These are phyloP conservation scores for Rutstroemia sydowiana DNA, from an alignment of 2,329 filamentous ascomycete genomes.

Conservation along the genomic window DNA sequence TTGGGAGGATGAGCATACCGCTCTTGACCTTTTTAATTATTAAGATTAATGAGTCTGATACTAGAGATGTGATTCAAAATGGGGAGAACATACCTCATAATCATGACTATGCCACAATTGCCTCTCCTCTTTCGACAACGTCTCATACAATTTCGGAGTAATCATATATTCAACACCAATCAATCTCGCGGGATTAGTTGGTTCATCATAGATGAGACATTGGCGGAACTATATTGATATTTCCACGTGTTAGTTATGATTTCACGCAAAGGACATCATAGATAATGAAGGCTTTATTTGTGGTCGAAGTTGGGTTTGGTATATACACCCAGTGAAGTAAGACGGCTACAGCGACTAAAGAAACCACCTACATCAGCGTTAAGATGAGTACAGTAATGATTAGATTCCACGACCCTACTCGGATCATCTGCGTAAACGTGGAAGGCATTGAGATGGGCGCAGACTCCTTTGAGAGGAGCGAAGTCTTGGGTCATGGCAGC, in stretches of 20 bases:
- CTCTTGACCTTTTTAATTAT: constrained; percentile 16
- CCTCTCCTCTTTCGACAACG: constrained; percentile 59
- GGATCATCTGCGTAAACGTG: constrained; percentile 60
- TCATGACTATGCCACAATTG: constrained; percentile 66
- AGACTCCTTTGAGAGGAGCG: constrained; percentile 64
- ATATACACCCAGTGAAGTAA: no score
- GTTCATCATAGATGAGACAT: constrained; percentile 76
- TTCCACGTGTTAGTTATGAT: background rate
- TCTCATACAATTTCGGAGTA: constrained; percentile 58
- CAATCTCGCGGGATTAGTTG: constrained; percentile 58
- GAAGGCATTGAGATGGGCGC: constrained; percentile 76
- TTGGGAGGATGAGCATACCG: constrained; percentile 71
- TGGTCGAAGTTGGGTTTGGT: no score
- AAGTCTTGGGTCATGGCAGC: constrained; percentile 58
- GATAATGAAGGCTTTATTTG: no score
- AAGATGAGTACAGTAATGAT: constrained; percentile 79
- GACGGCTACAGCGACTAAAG: constrained; percentile 57
- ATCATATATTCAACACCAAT: constrained; percentile 77
- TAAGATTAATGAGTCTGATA: background rate
- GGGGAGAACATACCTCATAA: constrained; percentile 57
- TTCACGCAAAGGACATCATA: no score
- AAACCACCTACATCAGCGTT: constrained; percentile 57
- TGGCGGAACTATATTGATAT: constrained; percentile 41
- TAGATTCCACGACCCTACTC: constrained; percentile 62
- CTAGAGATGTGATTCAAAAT: constrained; percentile 32